Conservation (phyloP, 306 rosid genomes). For the Lathyrus oleraceus region DNA sequence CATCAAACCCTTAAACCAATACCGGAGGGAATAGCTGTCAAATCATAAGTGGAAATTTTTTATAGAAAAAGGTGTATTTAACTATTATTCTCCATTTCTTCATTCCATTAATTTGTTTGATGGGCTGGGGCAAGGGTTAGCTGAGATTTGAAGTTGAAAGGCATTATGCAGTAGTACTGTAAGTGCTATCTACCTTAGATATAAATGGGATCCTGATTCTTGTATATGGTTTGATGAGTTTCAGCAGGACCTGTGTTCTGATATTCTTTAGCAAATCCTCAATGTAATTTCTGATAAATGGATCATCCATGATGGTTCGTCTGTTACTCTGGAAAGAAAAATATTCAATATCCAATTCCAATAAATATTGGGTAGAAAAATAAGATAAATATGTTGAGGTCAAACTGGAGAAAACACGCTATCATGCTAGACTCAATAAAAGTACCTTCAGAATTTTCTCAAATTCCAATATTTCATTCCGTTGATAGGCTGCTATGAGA, state of each 20-base stretch:
- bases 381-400: constrained; percentile 24
- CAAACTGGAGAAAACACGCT: constrained; percentile 15
- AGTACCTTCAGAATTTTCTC: constrained; percentile 92
- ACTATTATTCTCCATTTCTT: background rate
- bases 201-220: constrained; percentile 95
- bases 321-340: constrained; percentile 63
- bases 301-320: constrained; percentile 96
- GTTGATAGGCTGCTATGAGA: constrained; percentile 93
- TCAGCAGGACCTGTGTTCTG: constrained; percentile 95
- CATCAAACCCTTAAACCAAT: constrained; percentile 21
- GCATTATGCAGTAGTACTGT: background rate
- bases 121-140: background rate
- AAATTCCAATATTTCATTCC: constrained; percentile 93
- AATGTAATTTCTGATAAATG: constrained; percentile 88
- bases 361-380: constrained; percentile 25
- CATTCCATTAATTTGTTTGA: background rate
- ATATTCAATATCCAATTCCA: constrained; percentile 31
- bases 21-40: background rate
- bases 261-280: constrained; percentile 97
- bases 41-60: background rate
- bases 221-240: constrained; percentile 96
- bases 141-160: constrained; percentile 14
- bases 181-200: constrained; percentile 65
- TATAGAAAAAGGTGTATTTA: constrained; percentile 13
- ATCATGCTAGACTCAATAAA: constrained; percentile 4